Percentiles rank a stretch among this genome's conserved stretches.
Evolutionary conservation across 257 asterid species (phyloP).

Genomic region (Penstemon eatonii): DNA sequence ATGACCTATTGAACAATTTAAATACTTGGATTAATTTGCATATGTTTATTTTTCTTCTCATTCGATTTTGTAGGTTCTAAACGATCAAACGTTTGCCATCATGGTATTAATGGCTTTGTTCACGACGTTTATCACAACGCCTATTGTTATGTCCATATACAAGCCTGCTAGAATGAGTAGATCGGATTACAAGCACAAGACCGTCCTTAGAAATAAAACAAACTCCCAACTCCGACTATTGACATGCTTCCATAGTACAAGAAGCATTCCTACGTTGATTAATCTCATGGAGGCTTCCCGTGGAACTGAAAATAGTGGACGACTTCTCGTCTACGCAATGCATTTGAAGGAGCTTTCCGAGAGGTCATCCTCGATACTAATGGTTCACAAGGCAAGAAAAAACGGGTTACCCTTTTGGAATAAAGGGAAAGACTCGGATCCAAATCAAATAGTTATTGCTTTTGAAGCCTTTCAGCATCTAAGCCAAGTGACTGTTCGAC

Average conservation of each 20-base stretch:
- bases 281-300: slow-evolving; percentile 61
- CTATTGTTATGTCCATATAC: slow-evolving; percentile 44
- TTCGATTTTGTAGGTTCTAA: slow-evolving; percentile 42
- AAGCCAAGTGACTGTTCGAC: slow-evolving; percentile 45
- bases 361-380: slow-evolving; percentile 48
- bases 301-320: slow-evolving; percentile 38
- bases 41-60: not conserved
- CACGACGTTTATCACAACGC: slow-evolving; percentile 54
- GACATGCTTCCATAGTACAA: slow-evolving; percentile 37
- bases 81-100: slow-evolving; percentile 55
- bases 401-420: slow-evolving; percentile 46
- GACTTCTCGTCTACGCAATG: slow-evolving; percentile 56
- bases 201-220: slow-evolving; percentile 36
- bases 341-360: slow-evolving; percentile 56
- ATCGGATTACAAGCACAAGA: slow-evolving; percentile 44
- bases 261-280: slow-evolving; percentile 40
- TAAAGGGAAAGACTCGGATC: slow-evolving; percentile 25
- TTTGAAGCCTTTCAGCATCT: slow-evolving; percentile 51
- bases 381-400: slow-evolving; percentile 50
- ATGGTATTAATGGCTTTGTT: slow-evolving; percentile 53
- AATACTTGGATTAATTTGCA: not conserved
- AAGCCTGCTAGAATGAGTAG: slow-evolving; percentile 45
- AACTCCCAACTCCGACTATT: slow-evolving; percentile 35
- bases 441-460: slow-evolving; percentile 40
- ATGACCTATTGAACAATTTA: not conserved